Conservation (phyloP, 139 green algal genomes). For the Closterium sp. region DNA sequence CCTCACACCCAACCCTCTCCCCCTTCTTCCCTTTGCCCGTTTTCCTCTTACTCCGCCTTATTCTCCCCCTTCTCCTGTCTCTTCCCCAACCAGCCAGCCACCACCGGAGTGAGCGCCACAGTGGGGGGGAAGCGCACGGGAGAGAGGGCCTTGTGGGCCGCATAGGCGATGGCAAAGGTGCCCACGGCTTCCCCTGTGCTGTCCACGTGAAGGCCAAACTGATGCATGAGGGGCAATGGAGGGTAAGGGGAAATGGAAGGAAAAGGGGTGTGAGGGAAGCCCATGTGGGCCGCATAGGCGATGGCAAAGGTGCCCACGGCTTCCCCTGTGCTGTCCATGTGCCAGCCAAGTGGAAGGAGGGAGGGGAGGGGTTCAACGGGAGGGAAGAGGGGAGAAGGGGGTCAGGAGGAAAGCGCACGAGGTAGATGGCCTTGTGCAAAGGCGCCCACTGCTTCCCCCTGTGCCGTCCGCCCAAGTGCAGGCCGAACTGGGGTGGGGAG, state of each 20-base stretch:
- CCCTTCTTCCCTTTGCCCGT: too few species aligned
- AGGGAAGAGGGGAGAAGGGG: neutral
- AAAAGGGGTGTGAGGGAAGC: constrained; percentile 60
- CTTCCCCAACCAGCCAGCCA: constrained; percentile 70
- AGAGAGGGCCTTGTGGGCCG: constrained; percentile 97
- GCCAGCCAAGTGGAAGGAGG: neutral
- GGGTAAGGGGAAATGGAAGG: constrained; percentile 72
- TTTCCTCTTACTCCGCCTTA: constrained; percentile 20
- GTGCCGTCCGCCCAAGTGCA: neutral
- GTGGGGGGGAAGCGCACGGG: constrained; percentile 97
- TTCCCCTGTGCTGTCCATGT: neutral
- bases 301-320: constrained; percentile 1
- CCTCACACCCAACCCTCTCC: too few species aligned
- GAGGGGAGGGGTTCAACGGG: neutral
- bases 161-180: constrained; percentile 95
- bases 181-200: constrained; percentile 64
- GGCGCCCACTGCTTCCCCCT: neutral
- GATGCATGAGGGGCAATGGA: neutral
- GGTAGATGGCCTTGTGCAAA: too few species aligned
- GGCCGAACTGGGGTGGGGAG: neutral
- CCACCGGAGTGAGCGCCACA: constrained; percentile 94
- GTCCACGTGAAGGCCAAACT: constrained; percentile 75
- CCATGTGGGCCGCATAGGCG: constrained; percentile 3
- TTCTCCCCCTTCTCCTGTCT: constrained; percentile 2
- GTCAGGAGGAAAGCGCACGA: neutral